phyloP scores from a whole-genome alignment of 495 filamentous ascomycete genomes.

The Astrothelium subdiscretum region DNA sequence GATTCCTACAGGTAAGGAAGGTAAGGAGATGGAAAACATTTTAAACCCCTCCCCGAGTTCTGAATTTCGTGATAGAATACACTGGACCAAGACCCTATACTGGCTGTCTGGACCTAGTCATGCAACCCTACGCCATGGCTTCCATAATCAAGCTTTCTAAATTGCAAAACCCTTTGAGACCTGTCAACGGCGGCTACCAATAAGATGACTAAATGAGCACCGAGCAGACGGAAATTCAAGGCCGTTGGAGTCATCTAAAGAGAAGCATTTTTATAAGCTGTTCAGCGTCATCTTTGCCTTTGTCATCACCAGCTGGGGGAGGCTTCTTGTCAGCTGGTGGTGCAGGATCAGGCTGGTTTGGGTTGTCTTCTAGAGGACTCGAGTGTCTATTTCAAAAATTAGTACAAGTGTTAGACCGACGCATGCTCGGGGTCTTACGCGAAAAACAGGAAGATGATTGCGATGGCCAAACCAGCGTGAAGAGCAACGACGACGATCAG shows the following conservation, averaged over 20 bases:
- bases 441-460: constrained; percentile 96
- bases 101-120: too few relatives aligned
- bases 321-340: neutral
- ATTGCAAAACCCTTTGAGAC: too few relatives aligned
- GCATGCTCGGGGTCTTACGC: constrained; percentile 38
- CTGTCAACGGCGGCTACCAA: too few relatives aligned
- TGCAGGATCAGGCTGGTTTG: neutral
- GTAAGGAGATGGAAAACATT: too few relatives aligned
- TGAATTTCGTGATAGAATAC: too few relatives aligned
- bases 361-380: neutral
- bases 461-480: constrained; percentile 77
- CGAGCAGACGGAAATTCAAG: too few relatives aligned
- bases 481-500: constrained; percentile 71
- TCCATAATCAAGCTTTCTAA: neutral
- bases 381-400: neutral
- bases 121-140: neutral
- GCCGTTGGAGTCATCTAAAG: neutral
- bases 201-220: too few relatives aligned
- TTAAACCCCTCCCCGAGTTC: too few relatives aligned
- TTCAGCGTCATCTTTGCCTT: neutral
- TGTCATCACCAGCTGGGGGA: neutral
- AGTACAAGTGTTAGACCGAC: neutral
- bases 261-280: neutral
- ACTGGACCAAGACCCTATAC: neutral
- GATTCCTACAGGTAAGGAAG: too few relatives aligned